These are phyloP conservation scores for Talaromyces thailandensis DNA, from an alignment of 495 filamentous ascomycete genomes.

Conservation along the genomic window DNA sequence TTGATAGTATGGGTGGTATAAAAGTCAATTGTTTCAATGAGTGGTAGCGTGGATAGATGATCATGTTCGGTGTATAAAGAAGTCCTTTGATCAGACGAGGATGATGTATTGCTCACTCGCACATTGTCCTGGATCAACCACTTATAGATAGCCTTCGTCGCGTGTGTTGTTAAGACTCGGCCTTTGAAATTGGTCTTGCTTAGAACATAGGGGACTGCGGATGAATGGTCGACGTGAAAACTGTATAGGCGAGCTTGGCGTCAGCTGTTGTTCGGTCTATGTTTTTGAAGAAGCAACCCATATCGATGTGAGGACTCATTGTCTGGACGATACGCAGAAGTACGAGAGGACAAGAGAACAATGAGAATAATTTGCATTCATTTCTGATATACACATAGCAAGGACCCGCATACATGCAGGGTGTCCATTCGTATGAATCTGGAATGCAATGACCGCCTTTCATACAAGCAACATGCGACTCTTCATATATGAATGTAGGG, in stretches of 20 bases:
- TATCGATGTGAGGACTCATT: not conserved
- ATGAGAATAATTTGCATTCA: conserved; percentile 10
- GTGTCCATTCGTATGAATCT: not conserved
- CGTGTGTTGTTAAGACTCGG: conserved; percentile 97
- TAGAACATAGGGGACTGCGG: conserved; percentile 90
- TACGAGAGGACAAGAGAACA: not conserved
- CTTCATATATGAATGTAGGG: not conserved
- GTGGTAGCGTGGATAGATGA: conserved; percentile 81
- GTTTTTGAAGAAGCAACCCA: no score
- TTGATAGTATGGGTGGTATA: conserved; percentile 95
- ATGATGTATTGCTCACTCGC: conserved; percentile 71
- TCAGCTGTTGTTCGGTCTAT: conserved; percentile 8
- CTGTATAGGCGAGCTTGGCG: conserved; percentile 32
- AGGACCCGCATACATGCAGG: not conserved
- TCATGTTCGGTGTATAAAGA: conserved; percentile 91
- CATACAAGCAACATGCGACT: not conserved
- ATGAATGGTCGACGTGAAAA: conserved; percentile 97
- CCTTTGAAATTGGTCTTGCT: conserved; percentile 97
- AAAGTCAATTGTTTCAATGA: conserved; percentile 96
- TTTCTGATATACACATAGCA: conserved; percentile 9
- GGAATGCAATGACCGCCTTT: not conserved
- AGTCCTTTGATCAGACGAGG: conserved; percentile 60
- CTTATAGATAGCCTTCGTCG: conserved; percentile 98
- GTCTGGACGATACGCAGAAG: not conserved
- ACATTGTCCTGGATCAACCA: conserved; percentile 97